phyloP scores from a whole-genome alignment of 352 stramenopile genomes.

The Globisporangium spiculum region DNA sequence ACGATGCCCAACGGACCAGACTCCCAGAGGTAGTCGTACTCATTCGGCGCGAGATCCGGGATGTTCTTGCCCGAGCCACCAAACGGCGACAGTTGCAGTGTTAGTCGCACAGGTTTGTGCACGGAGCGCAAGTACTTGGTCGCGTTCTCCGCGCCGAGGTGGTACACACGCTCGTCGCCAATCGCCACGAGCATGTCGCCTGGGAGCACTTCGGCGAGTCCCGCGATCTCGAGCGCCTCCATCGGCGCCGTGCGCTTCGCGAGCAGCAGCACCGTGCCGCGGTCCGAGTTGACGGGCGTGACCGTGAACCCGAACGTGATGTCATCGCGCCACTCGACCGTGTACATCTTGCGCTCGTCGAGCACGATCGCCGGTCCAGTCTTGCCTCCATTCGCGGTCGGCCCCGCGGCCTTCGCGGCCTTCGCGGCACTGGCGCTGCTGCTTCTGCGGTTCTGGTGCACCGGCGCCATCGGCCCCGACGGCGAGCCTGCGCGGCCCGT shows the following conservation, averaged over 20 bases:
- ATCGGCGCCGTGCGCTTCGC: constrained; percentile 42
- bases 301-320: constrained; percentile 70
- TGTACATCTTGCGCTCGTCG: constrained; percentile 78
- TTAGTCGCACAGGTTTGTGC: constrained; percentile 65
- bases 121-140: constrained; percentile 66
- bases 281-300: constrained; percentile 66
- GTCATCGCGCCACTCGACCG: constrained; percentile 60
- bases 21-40: constrained; percentile 82
- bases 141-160: constrained; percentile 57
- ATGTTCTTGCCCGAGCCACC: constrained; percentile 43
- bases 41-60: constrained; percentile 58
- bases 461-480: neutral
- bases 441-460: constrained; percentile 5
- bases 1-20: constrained; percentile 70
- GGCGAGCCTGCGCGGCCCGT: constrained; percentile 8
- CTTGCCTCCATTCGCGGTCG: neutral
- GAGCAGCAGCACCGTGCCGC: constrained; percentile 58
- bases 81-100: constrained; percentile 66
- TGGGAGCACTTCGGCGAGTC: constrained; percentile 65
- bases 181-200: constrained; percentile 78
- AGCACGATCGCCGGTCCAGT: constrained; percentile 39
- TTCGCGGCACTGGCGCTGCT: constrained; percentile 18
- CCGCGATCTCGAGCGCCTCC: constrained; percentile 31
- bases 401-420: too few relatives aligned
- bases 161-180: constrained; percentile 74